Percentiles rank a stretch among this genome's conserved stretches.
Evolutionary conservation across 139 green algal species (phyloP).

Genomic region (Nannochloris sp.): DNA sequence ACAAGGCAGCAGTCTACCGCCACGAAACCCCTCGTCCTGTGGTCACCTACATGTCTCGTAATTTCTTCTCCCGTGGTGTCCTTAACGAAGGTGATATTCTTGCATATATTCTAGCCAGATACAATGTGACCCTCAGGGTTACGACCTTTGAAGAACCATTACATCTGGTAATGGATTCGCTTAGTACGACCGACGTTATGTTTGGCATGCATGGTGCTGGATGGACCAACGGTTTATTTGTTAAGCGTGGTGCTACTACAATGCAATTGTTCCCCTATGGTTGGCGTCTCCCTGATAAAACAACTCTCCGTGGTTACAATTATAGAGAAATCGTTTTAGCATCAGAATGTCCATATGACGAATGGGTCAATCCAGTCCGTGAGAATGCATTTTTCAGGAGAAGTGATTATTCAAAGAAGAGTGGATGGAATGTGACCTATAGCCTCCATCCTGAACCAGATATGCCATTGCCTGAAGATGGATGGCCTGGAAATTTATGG

Average conservation of each 20-base stretch:
- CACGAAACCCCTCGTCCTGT: constrained; percentile 21
- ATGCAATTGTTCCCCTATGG: constrained; percentile 31
- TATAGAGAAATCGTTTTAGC: constrained; percentile 38
- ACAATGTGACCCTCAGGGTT: constrained; percentile 34
- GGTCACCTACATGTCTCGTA: constrained; percentile 35
- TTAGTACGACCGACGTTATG: constrained; percentile 25
- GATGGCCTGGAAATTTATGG: constrained; percentile 30
- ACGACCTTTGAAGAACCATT: constrained; percentile 39
- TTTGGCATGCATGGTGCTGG: constrained; percentile 36
- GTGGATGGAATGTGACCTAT: constrained; percentile 2
- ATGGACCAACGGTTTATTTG: constrained; percentile 36
- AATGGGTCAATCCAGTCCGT: constrained; percentile 29
- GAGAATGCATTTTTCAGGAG: constrained; percentile 26
- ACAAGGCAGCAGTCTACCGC: not conserved
- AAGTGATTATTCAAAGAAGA: constrained; percentile 18
- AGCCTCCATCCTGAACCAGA: constrained; percentile 24
- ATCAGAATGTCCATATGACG: constrained; percentile 14
- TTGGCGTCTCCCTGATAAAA: constrained; percentile 24
- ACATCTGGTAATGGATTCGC: constrained; percentile 21
- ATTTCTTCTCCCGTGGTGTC: constrained; percentile 30
- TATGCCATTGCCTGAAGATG: constrained; percentile 12
- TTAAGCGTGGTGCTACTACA: constrained; percentile 27
- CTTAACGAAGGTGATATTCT: constrained; percentile 30
- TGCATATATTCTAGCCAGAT: constrained; percentile 21
- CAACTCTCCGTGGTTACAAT: constrained; percentile 28